Conservation (phyloP, 2,329 filamentous ascomycete genomes). For the Aureobasidium sp. region DNA sequence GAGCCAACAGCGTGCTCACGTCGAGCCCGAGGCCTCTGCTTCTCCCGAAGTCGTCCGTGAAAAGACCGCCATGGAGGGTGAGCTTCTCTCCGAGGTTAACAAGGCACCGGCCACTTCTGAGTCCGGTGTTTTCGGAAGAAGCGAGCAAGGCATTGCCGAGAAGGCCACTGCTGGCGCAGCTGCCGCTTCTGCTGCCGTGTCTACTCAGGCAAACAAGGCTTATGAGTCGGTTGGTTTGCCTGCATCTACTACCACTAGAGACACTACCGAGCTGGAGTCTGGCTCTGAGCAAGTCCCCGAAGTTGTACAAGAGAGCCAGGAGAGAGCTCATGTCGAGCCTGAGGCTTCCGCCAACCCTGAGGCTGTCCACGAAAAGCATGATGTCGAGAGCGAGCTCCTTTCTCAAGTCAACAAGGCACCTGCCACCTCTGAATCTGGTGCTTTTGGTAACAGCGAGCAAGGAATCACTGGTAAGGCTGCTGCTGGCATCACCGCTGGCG, state of each 20-base stretch:
- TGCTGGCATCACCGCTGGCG: conserved; percentile 32
- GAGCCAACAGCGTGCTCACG: conserved; percentile 60
- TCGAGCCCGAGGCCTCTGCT: conserved; percentile 60
- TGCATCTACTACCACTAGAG: conserved; percentile 24
- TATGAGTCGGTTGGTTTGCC: neutral
- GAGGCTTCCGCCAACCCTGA: conserved; percentile 59
- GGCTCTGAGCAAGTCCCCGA: conserved; percentile 30
- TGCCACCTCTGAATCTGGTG: conserved; percentile 22
- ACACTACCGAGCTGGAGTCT: conserved; percentile 27
- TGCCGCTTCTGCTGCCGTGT: conserved; percentile 32
- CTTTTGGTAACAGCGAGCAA: conserved; percentile 32
- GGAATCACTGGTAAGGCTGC: conserved; percentile 30
- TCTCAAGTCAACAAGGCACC: conserved; percentile 46
- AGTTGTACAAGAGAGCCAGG: conserved; percentile 51
- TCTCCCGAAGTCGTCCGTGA: conserved; percentile 46
- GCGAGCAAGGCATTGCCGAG: conserved; percentile 16
- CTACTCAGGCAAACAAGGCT: neutral
- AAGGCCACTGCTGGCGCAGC: conserved; percentile 37
- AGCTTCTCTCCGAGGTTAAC: conserved; percentile 58
- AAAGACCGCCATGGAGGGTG: conserved; percentile 54
- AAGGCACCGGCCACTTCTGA: conserved; percentile 23
- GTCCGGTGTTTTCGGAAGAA: conserved; percentile 33
- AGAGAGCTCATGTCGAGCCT: conserved; percentile 55
- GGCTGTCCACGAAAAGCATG: conserved; percentile 40
- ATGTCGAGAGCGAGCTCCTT: conserved; percentile 63